Base-by-base conservation (phyloP, 208 protist genomes). In the Strigomonas culicis region DNA sequence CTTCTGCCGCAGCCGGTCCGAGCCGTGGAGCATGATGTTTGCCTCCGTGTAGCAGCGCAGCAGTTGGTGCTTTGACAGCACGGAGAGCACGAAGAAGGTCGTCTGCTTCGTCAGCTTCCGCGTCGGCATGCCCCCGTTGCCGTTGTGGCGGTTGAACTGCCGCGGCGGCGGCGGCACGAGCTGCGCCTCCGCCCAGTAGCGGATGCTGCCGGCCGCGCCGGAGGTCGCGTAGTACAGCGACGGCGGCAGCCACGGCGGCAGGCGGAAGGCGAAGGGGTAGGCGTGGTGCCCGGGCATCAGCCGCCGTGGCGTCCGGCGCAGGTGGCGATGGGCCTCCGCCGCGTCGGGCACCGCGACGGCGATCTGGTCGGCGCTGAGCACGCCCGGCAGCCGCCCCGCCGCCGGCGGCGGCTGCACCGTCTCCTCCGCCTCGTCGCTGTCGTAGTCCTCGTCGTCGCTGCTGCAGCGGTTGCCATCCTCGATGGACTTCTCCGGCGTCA, bases 221-320 rank as follows among this genome's bases (percentile, higher is more conserved):
- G 19, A 32, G 34, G 73, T 71, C 19, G 59, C 50, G 68, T 83
- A 87, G 72, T 84, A 87, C 27, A 84, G 74, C n/a, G 81, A 87
- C 11, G 81, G 81, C 36, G 81, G 81, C 57, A 84, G 67, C 78
- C 81, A 87, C 30, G 81, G 77, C 6, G 81, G 81, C 7, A 87
- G 68, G 44, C 74, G 78, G 50, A 87, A 84, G 39, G 41, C 8
- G 47, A 87, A 87, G 32, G 81, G 81, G 55, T 81, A 87, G n/a
- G 65, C 64, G 63, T 87, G 74, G 17, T 72, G 67, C 13, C 81
- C 81, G 1, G 77, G 77, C 57, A 73, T 68, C 31, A 87, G 73
- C 27, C 74, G 64, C 68, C 30, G 58, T 21, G 46, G 50, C 28
- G 0, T 36, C 49, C n/a, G 51, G 50, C 1, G 51, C 24, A 15